phyloP scores from a whole-genome alignment of 2,329 filamentous ascomycete genomes.

The Calonectria naviculata region DNA sequence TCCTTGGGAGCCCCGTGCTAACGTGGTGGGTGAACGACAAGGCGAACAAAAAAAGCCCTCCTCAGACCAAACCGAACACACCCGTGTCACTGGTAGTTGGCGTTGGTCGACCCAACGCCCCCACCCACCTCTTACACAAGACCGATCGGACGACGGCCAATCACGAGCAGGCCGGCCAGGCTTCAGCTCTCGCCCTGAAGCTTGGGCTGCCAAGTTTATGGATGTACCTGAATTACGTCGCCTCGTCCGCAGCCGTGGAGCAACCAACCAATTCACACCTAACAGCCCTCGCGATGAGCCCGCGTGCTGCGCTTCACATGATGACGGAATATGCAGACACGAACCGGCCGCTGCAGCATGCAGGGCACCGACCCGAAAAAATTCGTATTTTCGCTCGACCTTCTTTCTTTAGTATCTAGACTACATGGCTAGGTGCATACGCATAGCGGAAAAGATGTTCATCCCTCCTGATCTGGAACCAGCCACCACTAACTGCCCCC shows the following conservation, averaged over 20 bases:
- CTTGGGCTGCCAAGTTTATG: conserved; percentile 4
- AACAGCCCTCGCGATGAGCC: background rate
- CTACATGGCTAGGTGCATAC: background rate
- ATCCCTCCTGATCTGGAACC: background rate
- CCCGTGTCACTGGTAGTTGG: background rate
- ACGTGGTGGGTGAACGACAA: background rate
- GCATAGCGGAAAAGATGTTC: background rate
- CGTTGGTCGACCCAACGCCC: background rate
- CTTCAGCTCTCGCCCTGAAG: conserved; percentile 1
- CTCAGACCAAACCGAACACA: background rate
- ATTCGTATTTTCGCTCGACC: background rate
- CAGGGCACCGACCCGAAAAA: background rate
- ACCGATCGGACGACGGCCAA: background rate
- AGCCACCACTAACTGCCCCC: background rate
- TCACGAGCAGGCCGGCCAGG: background rate
- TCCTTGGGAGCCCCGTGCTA: background rate
- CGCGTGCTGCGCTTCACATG: background rate
- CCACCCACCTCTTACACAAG: conserved; percentile 19
- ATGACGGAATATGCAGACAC: background rate
- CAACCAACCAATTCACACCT: background rate
- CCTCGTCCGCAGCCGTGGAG: background rate
- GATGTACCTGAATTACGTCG: background rate
- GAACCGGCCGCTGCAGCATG: background rate
- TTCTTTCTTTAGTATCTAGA: background rate
- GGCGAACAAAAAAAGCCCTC: background rate